Conservation (phyloP, 176 grass and related monocot genomes). For the Aechmea fasciata region DNA sequence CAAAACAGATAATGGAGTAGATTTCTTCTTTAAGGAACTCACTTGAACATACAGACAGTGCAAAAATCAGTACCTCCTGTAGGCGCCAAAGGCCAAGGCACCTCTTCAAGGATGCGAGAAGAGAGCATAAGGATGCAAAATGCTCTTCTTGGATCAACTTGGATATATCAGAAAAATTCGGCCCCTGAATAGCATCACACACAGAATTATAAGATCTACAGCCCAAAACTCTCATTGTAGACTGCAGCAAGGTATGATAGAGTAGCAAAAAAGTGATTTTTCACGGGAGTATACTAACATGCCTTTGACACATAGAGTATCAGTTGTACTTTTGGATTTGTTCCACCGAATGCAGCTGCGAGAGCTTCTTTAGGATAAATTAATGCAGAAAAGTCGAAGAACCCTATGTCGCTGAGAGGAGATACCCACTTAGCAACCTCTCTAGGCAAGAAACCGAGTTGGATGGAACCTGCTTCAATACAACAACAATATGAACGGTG, state of each 20-base stretch:
- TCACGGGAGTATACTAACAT: conserved; percentile 19
- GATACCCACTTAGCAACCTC: conserved; percentile 83
- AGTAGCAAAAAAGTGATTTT: not conserved
- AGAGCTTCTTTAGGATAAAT: conserved; percentile 72
- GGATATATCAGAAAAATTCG: conserved; percentile 62
- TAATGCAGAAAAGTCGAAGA: conserved; percentile 82
- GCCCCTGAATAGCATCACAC: conserved; percentile 46
- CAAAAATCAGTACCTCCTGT: conserved; percentile 42
- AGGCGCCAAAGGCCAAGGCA: conserved; percentile 71
- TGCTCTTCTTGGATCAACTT: conserved; percentile 40
- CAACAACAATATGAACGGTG: not conserved
- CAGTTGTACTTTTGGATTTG: conserved; percentile 39
- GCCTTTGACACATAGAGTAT: conserved; percentile 63
- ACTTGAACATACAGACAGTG: not conserved
- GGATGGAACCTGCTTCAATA: conserved; percentile 42
- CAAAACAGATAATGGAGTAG: conserved; percentile 15
- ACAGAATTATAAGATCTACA: conserved; percentile 20
- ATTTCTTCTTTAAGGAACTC: no score
- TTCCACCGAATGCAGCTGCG: conserved; percentile 58
- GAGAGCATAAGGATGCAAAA: conserved; percentile 51
- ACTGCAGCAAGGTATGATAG: not conserved
- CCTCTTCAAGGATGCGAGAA: conserved; percentile 52
- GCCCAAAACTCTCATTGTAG: no score
- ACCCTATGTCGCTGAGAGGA: conserved; percentile 64
- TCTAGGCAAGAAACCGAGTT: conserved; percentile 91